Evolutionary conservation across 495 filamentous ascomycete species (phyloP).

Genomic region (Penicillium cinerascens): DNA sequence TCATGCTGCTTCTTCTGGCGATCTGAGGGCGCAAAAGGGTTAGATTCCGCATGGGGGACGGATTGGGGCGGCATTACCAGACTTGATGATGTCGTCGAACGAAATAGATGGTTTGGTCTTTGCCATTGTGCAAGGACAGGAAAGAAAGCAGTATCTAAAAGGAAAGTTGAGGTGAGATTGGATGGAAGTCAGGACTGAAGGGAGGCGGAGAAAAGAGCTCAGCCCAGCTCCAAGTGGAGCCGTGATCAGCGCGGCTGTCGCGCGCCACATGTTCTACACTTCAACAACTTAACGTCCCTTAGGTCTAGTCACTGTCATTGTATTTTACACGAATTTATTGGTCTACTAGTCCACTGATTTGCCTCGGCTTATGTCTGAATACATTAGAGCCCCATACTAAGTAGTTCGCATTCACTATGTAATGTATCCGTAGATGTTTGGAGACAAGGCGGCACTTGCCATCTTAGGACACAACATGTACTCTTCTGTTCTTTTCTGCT

Average conservation of each 20-base stretch:
- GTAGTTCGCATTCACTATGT: neutral
- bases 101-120: conserved; percentile 45
- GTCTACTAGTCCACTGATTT: too few relatives aligned
- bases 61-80: conserved; percentile 40
- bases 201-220: neutral
- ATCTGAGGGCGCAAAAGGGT: conserved; percentile 37
- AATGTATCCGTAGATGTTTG: neutral
- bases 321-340: too few relatives aligned
- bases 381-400: neutral
- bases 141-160: conserved; percentile 2
- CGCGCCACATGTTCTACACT: too few relatives aligned
- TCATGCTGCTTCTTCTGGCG: conserved; percentile 69
- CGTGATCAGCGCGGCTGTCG: neutral
- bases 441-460: neutral
- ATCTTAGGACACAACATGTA: neutral
- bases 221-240: neutral
- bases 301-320: too few relatives aligned
- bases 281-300: too few relatives aligned
- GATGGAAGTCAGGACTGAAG: neutral
- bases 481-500: neutral
- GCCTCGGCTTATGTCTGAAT: neutral
- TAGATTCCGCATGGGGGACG: neutral
- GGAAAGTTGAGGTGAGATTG: neutral
- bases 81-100: conserved; percentile 64
- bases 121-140: conserved; percentile 34